phyloP scores from a whole-genome alignment of 208 protist genomes.

The Trichomonas gallinae region DNA sequence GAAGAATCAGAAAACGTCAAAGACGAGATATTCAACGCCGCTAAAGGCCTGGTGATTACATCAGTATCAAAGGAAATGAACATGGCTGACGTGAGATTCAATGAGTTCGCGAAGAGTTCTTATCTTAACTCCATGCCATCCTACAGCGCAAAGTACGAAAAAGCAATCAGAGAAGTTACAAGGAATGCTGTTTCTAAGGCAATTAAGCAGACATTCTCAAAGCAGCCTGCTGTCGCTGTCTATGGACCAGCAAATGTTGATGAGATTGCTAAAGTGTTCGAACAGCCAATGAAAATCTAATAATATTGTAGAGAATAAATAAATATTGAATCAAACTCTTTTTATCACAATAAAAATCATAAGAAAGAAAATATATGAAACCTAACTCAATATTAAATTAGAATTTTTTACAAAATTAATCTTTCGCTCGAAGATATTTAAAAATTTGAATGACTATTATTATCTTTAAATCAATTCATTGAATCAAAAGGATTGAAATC shows the following conservation, averaged over 20 bases:
- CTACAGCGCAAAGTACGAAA: neutral
- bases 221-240: neutral
- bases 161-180: neutral
- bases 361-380: no score
- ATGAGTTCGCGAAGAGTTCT: neutral
- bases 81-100: neutral
- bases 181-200: neutral
- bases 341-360: no score
- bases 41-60: neutral
- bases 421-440: no score
- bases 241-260: neutral
- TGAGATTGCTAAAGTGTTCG: neutral
- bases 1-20: neutral
- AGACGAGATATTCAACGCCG: neutral
- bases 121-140: neutral
- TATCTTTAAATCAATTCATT: no score
- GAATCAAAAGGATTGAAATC: no score
- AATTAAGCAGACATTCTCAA: neutral
- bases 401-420: no score
- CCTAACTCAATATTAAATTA: no score
- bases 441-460: no score
- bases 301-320: no score
- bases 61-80: neutral
- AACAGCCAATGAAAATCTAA: neutral
- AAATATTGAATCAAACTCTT: no score